A percentile compares a stretch with the other conserved stretches of the same genome.
phyloP scores from a whole-genome alignment of 306 rosid species.

The Casuarina glauca region DNA sequence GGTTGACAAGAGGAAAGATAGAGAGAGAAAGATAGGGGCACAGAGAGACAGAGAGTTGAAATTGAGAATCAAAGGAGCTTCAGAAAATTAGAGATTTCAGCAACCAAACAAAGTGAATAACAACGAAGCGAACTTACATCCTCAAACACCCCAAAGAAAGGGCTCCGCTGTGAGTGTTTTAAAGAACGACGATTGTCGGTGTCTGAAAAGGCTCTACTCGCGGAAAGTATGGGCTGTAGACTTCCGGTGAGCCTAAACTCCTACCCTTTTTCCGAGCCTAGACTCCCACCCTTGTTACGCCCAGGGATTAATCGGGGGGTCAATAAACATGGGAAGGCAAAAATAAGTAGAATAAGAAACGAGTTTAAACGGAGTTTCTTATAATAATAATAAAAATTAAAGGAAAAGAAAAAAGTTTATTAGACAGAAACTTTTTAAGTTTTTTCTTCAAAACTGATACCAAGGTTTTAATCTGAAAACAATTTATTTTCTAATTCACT shows the following conservation, averaged over 20 bases:
- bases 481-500: no score
- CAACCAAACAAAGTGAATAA: background rate
- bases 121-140: constrained; percentile 21
- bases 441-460: no score
- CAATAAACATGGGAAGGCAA: no score
- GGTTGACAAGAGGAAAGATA: background rate
- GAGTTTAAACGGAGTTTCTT: no score
- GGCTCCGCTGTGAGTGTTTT: background rate
- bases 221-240: background rate
- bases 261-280: no score
- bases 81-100: background rate
- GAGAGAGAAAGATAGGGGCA: background rate
- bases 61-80: background rate
- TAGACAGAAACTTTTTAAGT: no score
- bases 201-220: background rate
- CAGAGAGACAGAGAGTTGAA: background rate
- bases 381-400: no score
- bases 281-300: no score
- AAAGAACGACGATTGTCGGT: background rate
- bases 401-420: no score
- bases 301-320: no score
- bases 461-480: no score
- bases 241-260: background rate
- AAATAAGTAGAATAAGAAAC: no score
- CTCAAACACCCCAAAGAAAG: background rate